These are phyloP conservation scores for Phoma sp. DNA, from an alignment of 2,329 filamentous ascomycete species.

Conservation along the genomic window DNA sequence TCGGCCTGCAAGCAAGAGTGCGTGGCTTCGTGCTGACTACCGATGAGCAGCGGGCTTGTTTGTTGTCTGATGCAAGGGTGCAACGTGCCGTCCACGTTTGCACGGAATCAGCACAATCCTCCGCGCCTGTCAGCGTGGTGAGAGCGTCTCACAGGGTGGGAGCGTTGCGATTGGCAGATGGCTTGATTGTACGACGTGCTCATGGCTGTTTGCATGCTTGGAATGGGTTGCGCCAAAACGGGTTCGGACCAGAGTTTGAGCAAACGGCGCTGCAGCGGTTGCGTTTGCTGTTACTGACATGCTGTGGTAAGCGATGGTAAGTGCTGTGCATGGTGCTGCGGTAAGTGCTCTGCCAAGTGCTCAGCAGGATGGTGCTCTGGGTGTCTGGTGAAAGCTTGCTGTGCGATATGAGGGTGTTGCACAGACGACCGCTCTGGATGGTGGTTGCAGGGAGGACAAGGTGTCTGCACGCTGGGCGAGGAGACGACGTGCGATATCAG, in stretches of 20 bases:
- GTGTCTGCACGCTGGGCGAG: slow-evolving; percentile 18
- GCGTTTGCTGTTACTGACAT: slow-evolving; percentile 25
- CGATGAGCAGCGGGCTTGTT: slow-evolving; percentile 21
- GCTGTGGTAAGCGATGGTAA: not conserved
- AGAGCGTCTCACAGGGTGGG: slow-evolving; percentile 28
- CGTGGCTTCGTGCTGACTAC: slow-evolving; percentile 13
- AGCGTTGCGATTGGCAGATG: slow-evolving; percentile 33
- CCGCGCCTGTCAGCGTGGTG: slow-evolving; percentile 35
- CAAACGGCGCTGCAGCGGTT: slow-evolving; percentile 42
- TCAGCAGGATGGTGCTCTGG: too few relatives aligned
- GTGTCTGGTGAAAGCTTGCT: slow-evolving; percentile 1
- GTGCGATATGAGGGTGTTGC: slow-evolving; percentile 15
- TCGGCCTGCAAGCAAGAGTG: slow-evolving; percentile 6
- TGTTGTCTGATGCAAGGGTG: slow-evolving; percentile 35
- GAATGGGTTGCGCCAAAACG: slow-evolving; percentile 36
- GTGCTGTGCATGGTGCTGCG: too few relatives aligned
- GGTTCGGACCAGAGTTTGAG: slow-evolving; percentile 27
- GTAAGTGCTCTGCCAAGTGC: too few relatives aligned
- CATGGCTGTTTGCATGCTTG: slow-evolving; percentile 24
- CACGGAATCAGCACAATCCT: slow-evolving; percentile 36
- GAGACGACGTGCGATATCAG: slow-evolving; percentile 10
- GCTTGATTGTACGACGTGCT: slow-evolving; percentile 14
- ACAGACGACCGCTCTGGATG: slow-evolving; percentile 21
- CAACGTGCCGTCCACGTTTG: slow-evolving; percentile 47
- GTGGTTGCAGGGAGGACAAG: slow-evolving; percentile 27